Conservation (phyloP, 306 rosid species). For the Albizia julibrissin region DNA sequence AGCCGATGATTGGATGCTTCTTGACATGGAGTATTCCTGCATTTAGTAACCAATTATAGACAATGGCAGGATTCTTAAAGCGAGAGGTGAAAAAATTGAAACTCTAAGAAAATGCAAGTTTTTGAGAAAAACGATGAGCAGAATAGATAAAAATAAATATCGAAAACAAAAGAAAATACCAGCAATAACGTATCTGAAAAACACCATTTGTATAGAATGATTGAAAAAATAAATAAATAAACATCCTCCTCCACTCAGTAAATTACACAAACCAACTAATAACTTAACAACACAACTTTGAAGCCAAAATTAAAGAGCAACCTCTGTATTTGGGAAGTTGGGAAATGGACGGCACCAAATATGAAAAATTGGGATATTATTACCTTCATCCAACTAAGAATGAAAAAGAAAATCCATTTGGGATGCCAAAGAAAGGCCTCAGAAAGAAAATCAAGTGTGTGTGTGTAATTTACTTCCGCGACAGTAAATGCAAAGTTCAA, state of each 20-base stretch:
- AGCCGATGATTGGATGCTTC: slow-evolving; percentile 41
- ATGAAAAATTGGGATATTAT: not conserved
- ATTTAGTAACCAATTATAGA: slow-evolving; percentile 22
- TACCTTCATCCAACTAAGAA: not conserved
- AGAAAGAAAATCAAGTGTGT: not conserved
- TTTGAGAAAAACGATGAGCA: not conserved
- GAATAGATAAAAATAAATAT: not conserved
- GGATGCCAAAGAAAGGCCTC: not conserved
- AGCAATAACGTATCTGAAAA: not conserved
- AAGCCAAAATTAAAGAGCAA: not conserved
- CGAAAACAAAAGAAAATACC: not conserved
- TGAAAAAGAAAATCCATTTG: not conserved
- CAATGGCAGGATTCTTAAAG: not conserved
- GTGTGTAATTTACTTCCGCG: not conserved
- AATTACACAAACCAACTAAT: not conserved
- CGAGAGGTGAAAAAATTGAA: not conserved
- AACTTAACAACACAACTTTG: not conserved
- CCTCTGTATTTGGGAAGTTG: not conserved
- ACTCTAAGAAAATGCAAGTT: not conserved
- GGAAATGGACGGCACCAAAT: not conserved
- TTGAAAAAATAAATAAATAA: not conserved
- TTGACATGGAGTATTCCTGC: slow-evolving; percentile 37
- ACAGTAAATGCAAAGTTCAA: not conserved
- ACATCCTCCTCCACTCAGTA: not conserved
- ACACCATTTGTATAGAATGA: not conserved